phyloP scores from a whole-genome alignment of 108 stramenopile species.

The Asterionellopsis glacialis region DNA sequence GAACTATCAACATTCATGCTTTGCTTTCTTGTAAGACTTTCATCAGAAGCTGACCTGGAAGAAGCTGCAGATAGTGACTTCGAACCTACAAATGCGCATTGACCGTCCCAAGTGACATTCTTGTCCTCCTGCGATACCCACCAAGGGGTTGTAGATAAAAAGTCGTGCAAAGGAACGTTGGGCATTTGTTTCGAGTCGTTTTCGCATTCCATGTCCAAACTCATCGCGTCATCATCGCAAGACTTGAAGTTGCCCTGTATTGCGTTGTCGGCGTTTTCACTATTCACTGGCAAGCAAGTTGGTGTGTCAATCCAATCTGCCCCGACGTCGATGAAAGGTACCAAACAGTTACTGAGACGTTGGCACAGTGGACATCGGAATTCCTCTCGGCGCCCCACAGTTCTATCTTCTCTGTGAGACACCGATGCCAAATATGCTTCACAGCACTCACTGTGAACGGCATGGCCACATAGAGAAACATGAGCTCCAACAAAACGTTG shows the following conservation, averaged over 20 bases:
- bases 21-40: constrained; percentile 5
- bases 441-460: constrained; percentile 79
- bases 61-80: background rate
- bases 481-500: constrained; percentile 71
- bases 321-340: constrained; percentile 85
- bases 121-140: constrained; percentile 62
- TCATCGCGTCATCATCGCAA: constrained; percentile 8
- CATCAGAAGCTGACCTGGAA: background rate
- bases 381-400: constrained; percentile 56
- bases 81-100: constrained; percentile 47
- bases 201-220: constrained; percentile 3
- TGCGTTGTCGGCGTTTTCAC: constrained; percentile 6
- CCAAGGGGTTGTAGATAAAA: constrained; percentile 61
- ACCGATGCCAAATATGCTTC: constrained; percentile 71
- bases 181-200: constrained; percentile 3
- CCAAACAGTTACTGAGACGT: constrained; percentile 71
- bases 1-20: constrained; percentile 9
- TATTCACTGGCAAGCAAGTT: constrained; percentile 7
- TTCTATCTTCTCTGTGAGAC: constrained; percentile 63
- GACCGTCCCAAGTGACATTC: constrained; percentile 63
- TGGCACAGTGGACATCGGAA: constrained; percentile 83
- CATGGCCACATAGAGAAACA: constrained; percentile 83
- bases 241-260: constrained; percentile 10
- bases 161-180: constrained; percentile 31
- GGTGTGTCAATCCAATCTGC: constrained; percentile 65